phyloP scores from a whole-genome alignment of 2,329 filamentous ascomycete genomes.

The Knoxdaviesia proteae region DNA sequence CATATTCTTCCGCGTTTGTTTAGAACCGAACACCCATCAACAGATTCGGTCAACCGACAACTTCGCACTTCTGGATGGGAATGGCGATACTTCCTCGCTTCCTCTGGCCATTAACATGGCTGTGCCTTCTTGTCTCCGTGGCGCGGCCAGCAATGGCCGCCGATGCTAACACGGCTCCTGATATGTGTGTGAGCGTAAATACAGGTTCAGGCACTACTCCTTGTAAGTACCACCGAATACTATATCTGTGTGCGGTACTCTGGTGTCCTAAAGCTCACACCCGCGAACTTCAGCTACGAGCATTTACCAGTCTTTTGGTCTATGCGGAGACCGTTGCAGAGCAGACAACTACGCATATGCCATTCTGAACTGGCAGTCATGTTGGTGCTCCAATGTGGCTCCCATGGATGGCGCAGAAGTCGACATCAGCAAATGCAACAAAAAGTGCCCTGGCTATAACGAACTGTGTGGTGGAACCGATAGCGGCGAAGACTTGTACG shows the following conservation, averaged over 20 bases:
- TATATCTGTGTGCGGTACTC: neutral
- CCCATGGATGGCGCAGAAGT: slow-evolving; percentile 26
- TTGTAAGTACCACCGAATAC: slow-evolving; percentile 17
- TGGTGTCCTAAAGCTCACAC: slow-evolving; percentile 1
- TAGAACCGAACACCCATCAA: too few species aligned
- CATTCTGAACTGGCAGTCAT: slow-evolving; percentile 40
- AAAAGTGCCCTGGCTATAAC: slow-evolving; percentile 47
- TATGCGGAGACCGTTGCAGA: slow-evolving; percentile 40
- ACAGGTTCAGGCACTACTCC: slow-evolving; percentile 16
- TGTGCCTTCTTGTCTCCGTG: too few species aligned
- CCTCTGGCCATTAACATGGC: too few species aligned
- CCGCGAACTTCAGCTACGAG: slow-evolving; percentile 21
- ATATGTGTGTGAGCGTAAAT: slow-evolving; percentile 15
- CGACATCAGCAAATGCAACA: slow-evolving; percentile 26
- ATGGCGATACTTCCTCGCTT: too few species aligned
- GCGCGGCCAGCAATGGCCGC: neutral
- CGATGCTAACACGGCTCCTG: slow-evolving; percentile 5
- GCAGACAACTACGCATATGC: slow-evolving; percentile 38
- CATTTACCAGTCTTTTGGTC: slow-evolving; percentile 47
- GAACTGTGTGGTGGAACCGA: slow-evolving; percentile 39
- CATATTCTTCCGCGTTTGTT: too few species aligned
- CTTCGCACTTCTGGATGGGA: too few species aligned
- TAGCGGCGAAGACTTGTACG: slow-evolving; percentile 31
- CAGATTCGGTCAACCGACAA: too few species aligned
- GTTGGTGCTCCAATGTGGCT: slow-evolving; percentile 56